These are phyloP conservation scores for Ogataea haglerorum DNA, from an alignment of 805 yeast genomes.

Conservation along the genomic window DNA sequence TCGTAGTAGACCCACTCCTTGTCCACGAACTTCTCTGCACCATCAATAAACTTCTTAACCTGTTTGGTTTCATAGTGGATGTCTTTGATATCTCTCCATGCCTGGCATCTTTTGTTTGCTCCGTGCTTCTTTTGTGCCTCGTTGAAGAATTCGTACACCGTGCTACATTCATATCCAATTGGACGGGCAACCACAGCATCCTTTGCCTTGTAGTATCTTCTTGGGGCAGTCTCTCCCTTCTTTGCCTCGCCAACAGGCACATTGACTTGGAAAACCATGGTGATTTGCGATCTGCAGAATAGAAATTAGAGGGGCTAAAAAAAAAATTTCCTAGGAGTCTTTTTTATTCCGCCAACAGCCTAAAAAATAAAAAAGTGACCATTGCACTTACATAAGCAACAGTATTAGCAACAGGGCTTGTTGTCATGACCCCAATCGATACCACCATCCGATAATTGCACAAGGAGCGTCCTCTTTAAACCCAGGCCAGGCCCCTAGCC, in stretches of 20 bases:
- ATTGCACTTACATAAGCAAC: too few relatives aligned
- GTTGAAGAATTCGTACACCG: slow-evolving; percentile 64
- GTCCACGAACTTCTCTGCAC: slow-evolving; percentile 64
- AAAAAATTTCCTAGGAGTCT: not conserved
- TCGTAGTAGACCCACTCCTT: slow-evolving; percentile 90
- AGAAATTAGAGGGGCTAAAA: slow-evolving; percentile 1
- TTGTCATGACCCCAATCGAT: too few relatives aligned
- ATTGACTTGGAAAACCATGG: slow-evolving; percentile 35
- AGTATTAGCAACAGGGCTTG: too few relatives aligned
- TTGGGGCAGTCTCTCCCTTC: slow-evolving; percentile 79
- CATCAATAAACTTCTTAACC: slow-evolving; percentile 74
- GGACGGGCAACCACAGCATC: slow-evolving; percentile 56
- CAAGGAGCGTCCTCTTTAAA: not conserved
- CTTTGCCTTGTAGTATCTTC: slow-evolving; percentile 56
- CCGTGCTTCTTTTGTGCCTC: slow-evolving; percentile 62
- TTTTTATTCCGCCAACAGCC: slow-evolving; percentile 2
- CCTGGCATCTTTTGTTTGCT: slow-evolving; percentile 52
- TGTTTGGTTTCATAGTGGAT: slow-evolving; percentile 72
- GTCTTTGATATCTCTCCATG: slow-evolving; percentile 74
- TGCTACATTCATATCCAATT: slow-evolving; percentile 54
- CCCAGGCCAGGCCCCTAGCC: too few relatives aligned
- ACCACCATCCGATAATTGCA: too few relatives aligned
- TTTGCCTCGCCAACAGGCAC: slow-evolving; percentile 70
- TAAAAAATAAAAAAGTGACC: not conserved
- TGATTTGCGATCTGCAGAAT: not conserved